Evolutionary conservation across 352 stramenopile species (phyloP).

Genomic region (Pythium dissotocum): DNA sequence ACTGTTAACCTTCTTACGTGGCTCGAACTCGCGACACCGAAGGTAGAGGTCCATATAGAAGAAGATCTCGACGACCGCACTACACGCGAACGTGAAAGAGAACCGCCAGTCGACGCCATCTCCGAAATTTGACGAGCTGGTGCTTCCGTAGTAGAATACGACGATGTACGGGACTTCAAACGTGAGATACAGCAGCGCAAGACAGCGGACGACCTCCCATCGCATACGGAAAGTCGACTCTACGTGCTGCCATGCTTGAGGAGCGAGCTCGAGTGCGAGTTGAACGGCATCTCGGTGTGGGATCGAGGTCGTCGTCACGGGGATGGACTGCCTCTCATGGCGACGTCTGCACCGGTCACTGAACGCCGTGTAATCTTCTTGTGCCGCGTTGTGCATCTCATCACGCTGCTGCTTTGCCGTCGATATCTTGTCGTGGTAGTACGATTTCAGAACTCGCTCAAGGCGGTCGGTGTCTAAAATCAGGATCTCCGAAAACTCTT

Average conservation of each 20-base stretch:
- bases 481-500: constrained; percentile 29
- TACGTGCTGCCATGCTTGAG: constrained; percentile 15
- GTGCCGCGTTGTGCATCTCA: constrained; percentile 23
- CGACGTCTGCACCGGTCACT: constrained; percentile 12
- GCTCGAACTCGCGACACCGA: constrained; percentile 20
- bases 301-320: not conserved
- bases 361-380: constrained; percentile 26
- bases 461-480: constrained; percentile 17
- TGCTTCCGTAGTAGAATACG: constrained; percentile 32
- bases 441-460: constrained; percentile 17
- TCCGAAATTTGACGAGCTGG: constrained; percentile 9
- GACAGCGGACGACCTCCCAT: constrained; percentile 26
- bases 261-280: constrained; percentile 15
- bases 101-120: constrained; percentile 15
- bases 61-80: constrained; percentile 24
- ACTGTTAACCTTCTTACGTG: constrained; percentile 19
- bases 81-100: constrained; percentile 23
- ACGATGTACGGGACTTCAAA: constrained; percentile 36
- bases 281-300: constrained; percentile 23
- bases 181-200: constrained; percentile 33
- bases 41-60: constrained; percentile 29
- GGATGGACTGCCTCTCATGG: not conserved
- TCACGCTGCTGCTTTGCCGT: constrained; percentile 24
- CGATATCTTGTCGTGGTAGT: constrained; percentile 24
- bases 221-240: constrained; percentile 23